Percentiles rank a stretch among this genome's conserved stretches.
phyloP scores from a whole-genome alignment of 306 rosid species.

The Dryas alaskensis region DNA sequence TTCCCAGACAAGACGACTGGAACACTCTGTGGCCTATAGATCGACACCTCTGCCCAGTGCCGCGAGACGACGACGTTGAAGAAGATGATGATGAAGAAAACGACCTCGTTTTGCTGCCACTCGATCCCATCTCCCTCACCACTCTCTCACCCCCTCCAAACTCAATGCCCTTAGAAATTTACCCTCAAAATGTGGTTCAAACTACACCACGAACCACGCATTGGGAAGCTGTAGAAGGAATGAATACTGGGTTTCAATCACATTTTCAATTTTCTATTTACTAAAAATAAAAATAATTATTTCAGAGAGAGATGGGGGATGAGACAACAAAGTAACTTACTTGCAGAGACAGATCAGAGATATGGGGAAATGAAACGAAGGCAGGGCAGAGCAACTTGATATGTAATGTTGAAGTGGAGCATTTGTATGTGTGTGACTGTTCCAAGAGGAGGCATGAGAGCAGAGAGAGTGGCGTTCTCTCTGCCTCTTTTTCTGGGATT shows the following conservation, averaged over 20 bases:
- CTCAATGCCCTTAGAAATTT: slow-evolving; percentile 8
- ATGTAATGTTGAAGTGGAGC: background rate
- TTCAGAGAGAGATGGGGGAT: slow-evolving; percentile 21
- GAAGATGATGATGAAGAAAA: slow-evolving; percentile 39
- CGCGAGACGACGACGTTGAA: slow-evolving; percentile 12
- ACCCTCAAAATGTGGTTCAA: slow-evolving; percentile 8
- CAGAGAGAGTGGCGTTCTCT: slow-evolving; percentile 22
- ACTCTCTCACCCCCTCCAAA: background rate
- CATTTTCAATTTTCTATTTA: slow-evolving; percentile 12
- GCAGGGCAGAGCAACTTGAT: background rate
- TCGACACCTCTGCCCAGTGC: slow-evolving; percentile 46
- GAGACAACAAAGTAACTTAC: slow-evolving; percentile 34
- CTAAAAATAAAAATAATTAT: background rate
- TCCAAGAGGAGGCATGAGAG: background rate
- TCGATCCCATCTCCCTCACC: slow-evolving; percentile 62
- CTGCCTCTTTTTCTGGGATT: slow-evolving; percentile 37
- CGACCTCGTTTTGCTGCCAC: slow-evolving; percentile 61
- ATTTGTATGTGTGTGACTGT: background rate
- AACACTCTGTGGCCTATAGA: slow-evolving; percentile 53
- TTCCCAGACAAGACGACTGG: slow-evolving; percentile 70
- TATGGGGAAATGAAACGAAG: slow-evolving; percentile 5
- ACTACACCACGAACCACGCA: background rate
- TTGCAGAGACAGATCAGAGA: slow-evolving; percentile 26
- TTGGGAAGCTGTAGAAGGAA: background rate
- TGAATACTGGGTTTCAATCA: background rate